Base-by-base conservation (phyloP, 345 rosid genomes). In the Aegle marmelos region DNA sequence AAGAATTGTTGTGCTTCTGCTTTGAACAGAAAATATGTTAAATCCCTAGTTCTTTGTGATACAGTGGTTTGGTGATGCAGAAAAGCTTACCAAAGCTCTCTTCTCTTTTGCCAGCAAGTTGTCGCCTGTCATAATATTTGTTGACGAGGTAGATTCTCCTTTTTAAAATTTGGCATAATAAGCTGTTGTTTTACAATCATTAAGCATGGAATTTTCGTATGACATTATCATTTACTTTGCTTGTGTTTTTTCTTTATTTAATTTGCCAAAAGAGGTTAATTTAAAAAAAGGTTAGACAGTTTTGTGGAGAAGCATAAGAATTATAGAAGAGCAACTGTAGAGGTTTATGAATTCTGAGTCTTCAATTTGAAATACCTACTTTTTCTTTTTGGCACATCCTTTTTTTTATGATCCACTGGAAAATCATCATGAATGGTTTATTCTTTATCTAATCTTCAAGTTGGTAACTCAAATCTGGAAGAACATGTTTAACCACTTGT, bases 41-140 rank as follows among this genome's bases (percentile, higher is more conserved):
- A 53, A 25, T 53, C 6, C 22, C 25, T 61, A 21, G 41, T 25
- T 48, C 62, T 73, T 54, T 81, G 78, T 74, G 74, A 78, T 78
- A 70, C 87, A 96, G 99, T 94, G 98, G 99, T 94, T 94, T 87
- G 99, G 99, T 86, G 99, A 96, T 81, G 98, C 99, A 31, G 98
- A 94, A 85, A 96, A 96, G 89, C 97, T 96, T 70, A 96, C 98
- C 1, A 94, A 91, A 86, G 98, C 97, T 73, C 91, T 96, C 34
- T 96, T 96, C 86, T 92, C 99, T 58, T 97, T 94, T 86, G 98
- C 98, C 39, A 86, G 91, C 87, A 93, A 90, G 81, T 90, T 97
- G 80, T 92, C 97, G 11, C 99, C 99, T 34, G 98, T 93, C 45
- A 90, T 97, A 78, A 90, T 97, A 81, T 94, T 97, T 89, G 98